Conservation (phyloP, 306 rosid species). For the Hippophae gyantsensis region DNA sequence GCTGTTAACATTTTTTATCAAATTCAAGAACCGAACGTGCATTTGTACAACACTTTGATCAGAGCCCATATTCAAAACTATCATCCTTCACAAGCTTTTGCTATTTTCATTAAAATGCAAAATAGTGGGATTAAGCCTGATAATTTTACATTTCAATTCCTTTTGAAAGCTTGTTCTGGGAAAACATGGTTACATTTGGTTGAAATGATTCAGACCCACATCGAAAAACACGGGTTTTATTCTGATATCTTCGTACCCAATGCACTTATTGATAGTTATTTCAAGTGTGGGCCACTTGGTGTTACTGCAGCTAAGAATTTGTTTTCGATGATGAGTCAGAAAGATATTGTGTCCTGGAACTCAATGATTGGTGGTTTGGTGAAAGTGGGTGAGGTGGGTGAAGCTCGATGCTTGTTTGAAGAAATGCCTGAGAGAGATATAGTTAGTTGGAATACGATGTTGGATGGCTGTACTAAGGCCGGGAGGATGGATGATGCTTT, state of each 20-base stretch:
- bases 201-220: conserved; percentile 53
- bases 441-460: conserved; percentile 80
- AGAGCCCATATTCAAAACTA: conserved; percentile 56
- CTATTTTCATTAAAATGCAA: conserved; percentile 47
- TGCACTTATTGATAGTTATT: conserved; percentile 48
- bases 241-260: conserved; percentile 55
- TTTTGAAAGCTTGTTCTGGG: conserved; percentile 42
- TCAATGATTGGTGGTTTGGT: conserved; percentile 54
- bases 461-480: conserved; percentile 56
- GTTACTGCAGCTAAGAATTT: conserved; percentile 36
- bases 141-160: conserved; percentile 54
- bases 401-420: conserved; percentile 51
- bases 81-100: conserved; percentile 38
- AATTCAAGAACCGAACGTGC: conserved; percentile 47
- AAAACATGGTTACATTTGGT: conserved; percentile 31
- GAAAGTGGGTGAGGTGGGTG: conserved; percentile 31
- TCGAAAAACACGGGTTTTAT: conserved; percentile 50
- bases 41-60: conserved; percentile 53
- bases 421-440: conserved; percentile 65
- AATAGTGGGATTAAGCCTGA: conserved; percentile 31
- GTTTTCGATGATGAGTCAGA: conserved; percentile 40
- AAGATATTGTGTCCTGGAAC: conserved; percentile 66
- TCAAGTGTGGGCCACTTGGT: conserved; percentile 52
- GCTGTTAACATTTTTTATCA: conserved; percentile 69
- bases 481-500: conserved; percentile 59